Conservation (phyloP, 2,329 filamentous ascomycete genomes). For the Ophiostoma fasciatum region DNA sequence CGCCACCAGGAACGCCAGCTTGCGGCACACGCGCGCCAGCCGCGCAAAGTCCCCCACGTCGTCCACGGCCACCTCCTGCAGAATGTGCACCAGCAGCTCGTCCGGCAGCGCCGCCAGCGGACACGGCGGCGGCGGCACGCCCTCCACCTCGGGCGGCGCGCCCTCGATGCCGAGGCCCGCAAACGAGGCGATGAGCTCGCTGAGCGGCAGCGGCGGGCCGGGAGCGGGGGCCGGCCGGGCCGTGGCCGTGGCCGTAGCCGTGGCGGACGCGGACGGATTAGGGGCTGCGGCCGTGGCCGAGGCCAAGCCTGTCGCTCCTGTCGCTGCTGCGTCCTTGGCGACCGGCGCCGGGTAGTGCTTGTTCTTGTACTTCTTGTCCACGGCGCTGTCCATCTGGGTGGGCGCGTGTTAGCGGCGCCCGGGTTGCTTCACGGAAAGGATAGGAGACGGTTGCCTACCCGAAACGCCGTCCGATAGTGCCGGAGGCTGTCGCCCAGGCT, state of each 20-base stretch:
- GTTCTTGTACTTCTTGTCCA: slow-evolving; percentile 76
- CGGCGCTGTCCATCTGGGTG: slow-evolving; percentile 63
- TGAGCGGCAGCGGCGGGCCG: slow-evolving; percentile 38
- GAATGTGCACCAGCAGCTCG: slow-evolving; percentile 70
- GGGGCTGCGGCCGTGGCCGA: neutral
- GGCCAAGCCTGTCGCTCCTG: slow-evolving; percentile 10
- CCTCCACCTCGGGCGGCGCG: slow-evolving; percentile 53
- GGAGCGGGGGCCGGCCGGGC: slow-evolving; percentile 42
- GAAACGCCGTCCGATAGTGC: slow-evolving; percentile 81
- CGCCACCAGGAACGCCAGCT: slow-evolving; percentile 68
- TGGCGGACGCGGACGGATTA: neutral
- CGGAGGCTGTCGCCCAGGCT: slow-evolving; percentile 78
- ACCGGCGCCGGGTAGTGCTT: slow-evolving; percentile 71
- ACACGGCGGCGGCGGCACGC: slow-evolving; percentile 59
- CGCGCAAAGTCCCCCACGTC: slow-evolving; percentile 69
- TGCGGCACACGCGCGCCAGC: slow-evolving; percentile 69
- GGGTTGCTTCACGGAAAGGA: neutral
- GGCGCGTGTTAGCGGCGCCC: neutral
- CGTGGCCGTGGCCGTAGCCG: slow-evolving; percentile 27
- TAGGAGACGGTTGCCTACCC: slow-evolving; percentile 19
- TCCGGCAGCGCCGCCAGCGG: slow-evolving; percentile 65
- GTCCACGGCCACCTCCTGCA: slow-evolving; percentile 53
- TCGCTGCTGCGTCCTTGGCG: slow-evolving; percentile 12
- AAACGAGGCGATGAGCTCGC: slow-evolving; percentile 65
- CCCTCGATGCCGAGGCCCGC: slow-evolving; percentile 52